These are phyloP conservation scores for Xylaria scruposa DNA, from an alignment of 495 filamentous ascomycete species.

Conservation along the genomic window DNA sequence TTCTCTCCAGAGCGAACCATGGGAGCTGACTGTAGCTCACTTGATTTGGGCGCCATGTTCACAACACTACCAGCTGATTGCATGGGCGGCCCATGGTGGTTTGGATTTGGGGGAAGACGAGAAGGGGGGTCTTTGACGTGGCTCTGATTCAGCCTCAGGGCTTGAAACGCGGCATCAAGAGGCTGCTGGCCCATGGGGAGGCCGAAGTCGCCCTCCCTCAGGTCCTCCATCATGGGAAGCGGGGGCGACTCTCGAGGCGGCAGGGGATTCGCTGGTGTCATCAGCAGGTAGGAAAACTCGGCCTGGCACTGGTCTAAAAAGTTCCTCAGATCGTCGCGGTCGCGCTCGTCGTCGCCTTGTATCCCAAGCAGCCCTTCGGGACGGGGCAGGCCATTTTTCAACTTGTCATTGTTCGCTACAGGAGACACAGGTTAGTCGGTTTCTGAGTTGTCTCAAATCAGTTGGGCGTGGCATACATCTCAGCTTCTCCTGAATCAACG, in stretches of 20 bases:
- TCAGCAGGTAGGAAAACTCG: conserved; percentile 70
- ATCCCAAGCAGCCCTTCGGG: conserved; percentile 36
- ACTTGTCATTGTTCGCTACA: conserved; percentile 36
- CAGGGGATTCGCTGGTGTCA: conserved; percentile 66
- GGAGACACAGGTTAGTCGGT: conserved; percentile 24
- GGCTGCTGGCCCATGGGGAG: conserved; percentile 42
- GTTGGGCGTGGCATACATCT: conserved; percentile 40
- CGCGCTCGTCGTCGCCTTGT: conserved; percentile 57
- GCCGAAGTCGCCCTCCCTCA: conserved; percentile 56
- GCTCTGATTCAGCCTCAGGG: conserved; percentile 50
- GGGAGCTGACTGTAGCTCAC: conserved; percentile 49
- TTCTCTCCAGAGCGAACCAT: conserved; percentile 55
- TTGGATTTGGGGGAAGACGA: conserved; percentile 57
- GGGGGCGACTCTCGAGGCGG: conserved; percentile 63
- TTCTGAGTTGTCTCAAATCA: neutral
- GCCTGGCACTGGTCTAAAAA: conserved; percentile 68
- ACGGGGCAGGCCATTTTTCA: conserved; percentile 36
- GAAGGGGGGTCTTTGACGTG: conserved; percentile 48
- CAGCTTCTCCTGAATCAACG: conserved; percentile 55
- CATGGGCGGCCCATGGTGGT: conserved; percentile 59
- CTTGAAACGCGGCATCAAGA: conserved; percentile 41
- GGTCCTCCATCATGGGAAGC: conserved; percentile 54
- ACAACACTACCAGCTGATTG: conserved; percentile 44
- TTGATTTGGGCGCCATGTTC: conserved; percentile 46
- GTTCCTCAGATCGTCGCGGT: conserved; percentile 63